Conservation (phyloP, 176 grass and related monocot species). For the Lolium rigidum region DNA sequence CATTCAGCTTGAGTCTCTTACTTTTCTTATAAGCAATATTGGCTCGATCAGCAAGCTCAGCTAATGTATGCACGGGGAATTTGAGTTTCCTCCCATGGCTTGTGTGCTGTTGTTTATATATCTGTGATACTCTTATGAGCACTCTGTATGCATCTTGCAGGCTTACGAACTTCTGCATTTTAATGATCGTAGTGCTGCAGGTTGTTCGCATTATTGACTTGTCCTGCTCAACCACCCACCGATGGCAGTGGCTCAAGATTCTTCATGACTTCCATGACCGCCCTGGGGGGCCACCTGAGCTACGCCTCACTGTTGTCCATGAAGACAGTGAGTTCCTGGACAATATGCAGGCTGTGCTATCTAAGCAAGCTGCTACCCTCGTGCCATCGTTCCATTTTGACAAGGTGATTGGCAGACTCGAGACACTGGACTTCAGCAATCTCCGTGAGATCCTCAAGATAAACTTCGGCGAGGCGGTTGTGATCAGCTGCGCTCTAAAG, state of each 20-base stretch:
- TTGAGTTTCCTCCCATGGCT: background rate
- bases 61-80: background rate
- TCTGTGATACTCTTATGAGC: background rate
- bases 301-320: constrained; percentile 52
- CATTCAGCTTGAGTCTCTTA: background rate
- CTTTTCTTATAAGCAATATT: constrained; percentile 3
- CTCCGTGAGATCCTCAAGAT: constrained; percentile 41
- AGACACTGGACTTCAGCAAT: constrained; percentile 52
- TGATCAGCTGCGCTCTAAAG: constrained; percentile 39
- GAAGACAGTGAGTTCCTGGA: constrained; percentile 42
- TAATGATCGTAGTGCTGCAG: constrained; percentile 27
- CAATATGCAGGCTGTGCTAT: constrained; percentile 31
- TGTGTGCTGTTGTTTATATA: background rate
- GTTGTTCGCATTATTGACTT: constrained; percentile 61
- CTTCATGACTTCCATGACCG: constrained; percentile 43
- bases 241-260: constrained; percentile 56
- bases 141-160: background rate
- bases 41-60: background rate
- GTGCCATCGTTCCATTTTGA: constrained; percentile 48
- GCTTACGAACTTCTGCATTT: constrained; percentile 24
- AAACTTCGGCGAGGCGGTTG: constrained; percentile 39
- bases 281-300: constrained; percentile 35
- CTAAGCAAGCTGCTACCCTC: constrained; percentile 42
- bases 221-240: constrained; percentile 50
- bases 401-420: constrained; percentile 44